Conservation (phyloP, 2,329 filamentous ascomycete genomes). For the Ophidiomyces ophidiicola region DNA sequence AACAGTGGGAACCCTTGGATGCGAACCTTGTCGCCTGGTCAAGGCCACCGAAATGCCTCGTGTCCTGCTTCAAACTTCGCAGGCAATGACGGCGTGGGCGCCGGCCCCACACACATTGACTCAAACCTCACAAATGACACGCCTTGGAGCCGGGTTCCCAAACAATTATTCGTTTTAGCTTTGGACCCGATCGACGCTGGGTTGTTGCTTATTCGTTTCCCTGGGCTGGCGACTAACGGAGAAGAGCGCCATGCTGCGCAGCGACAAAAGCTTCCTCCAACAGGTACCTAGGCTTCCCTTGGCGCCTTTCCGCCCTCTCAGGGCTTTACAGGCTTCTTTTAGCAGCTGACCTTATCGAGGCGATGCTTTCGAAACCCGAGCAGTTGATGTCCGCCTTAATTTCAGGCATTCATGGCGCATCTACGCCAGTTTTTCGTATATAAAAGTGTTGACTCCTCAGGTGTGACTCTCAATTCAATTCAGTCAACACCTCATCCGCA, state of each 20-base stretch:
- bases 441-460: conserved; percentile 1
- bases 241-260: conserved; percentile 4
- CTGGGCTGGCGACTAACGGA: neutral
- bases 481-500: neutral
- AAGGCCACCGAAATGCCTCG: conserved; percentile 2
- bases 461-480: conserved; percentile 1
- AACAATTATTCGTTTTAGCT: neutral
- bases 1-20: conserved; percentile 2
- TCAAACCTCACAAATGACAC: neutral
- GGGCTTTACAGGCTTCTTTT: neutral
- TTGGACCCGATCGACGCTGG: conserved; percentile 7
- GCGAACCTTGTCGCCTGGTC: neutral
- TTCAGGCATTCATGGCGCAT: conserved; percentile 8
- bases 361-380: conserved; percentile 8
- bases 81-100: conserved; percentile 1
- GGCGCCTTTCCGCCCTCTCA: conserved; percentile 4
- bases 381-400: neutral
- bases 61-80: neutral
- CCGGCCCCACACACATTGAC: conserved; percentile 3
- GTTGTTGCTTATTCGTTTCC: conserved; percentile 1
- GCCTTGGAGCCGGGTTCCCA: neutral
- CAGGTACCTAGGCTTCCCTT: conserved; percentile 4
- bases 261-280: neutral
- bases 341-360: conserved; percentile 8
- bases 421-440: neutral